Evolutionary conservation across 768 basidiomycete genomes (phyloP), one percentile per base, ranked within the genome.

Genomic region (Coprinopsis sp.): DNA sequence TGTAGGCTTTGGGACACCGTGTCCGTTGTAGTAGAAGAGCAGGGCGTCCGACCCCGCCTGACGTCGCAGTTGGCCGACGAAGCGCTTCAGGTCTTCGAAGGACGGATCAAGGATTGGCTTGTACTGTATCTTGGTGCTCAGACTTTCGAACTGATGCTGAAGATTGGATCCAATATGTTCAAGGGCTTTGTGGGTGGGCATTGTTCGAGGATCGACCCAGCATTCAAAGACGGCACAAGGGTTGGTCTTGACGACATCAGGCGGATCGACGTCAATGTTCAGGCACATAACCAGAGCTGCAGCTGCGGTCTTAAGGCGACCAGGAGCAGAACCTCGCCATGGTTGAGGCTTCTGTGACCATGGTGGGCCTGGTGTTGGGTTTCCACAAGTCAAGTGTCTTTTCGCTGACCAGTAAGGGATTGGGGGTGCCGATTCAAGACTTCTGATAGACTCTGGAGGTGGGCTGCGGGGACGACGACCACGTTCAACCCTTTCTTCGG

Each of bases 1-100:
- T 0, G 96, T 98, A 10, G 96, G 96, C 58, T 91, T 94, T 2
- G 95, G 95, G 18, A 99, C 96, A 19, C 96, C 96, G 52, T 98
- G 96, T 2, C 96, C 96, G 53, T 98, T 99, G 68, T 98, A 99
- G 66, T 98, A 91, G 66, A 98, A 95, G 23, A 97, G 71, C 6
- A 91, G 84, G 2, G 96, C 84, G 59, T 99, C 96, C 29, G 93
- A 88, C 63, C 92, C 91, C 1, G 95, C 93, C 40, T 84, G 80
- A 58, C 87, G 90, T 46, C 96, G 82, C 31, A 95, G 66, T 18
- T 76, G 82, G 47, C 82, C 73, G 58, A 92, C 96, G 54, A 91
- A 88, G 46, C 87, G 82, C 60, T 87, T 87, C 30, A 95, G 75
- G 56, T 98, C 95, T 58, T 97, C 94, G 51, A 92, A 83, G 1